Conservation (phyloP, 192 early-diverging fungal genomes). For the Podila epicladia region DNA sequence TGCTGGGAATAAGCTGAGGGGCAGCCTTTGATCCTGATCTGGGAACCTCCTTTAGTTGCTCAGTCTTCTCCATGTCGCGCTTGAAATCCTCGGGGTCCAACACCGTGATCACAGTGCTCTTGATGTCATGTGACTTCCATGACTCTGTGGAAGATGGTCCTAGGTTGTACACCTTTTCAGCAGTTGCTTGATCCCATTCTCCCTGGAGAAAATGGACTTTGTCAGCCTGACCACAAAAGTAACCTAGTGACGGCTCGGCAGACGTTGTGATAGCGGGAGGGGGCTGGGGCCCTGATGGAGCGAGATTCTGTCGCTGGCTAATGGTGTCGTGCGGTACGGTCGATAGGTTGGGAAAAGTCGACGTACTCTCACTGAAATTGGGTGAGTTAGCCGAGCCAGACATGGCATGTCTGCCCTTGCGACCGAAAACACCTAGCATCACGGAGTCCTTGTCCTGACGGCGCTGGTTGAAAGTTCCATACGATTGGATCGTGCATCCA, state of each 20-base stretch:
- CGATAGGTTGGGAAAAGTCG: not conserved
- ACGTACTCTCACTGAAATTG: slow-evolving; percentile 8
- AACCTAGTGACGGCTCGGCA: slow-evolving; percentile 30
- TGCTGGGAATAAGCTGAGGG: not conserved
- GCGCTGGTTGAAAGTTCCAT: slow-evolving; percentile 54
- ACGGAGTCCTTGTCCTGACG: slow-evolving; percentile 45
- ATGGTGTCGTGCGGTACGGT: not conserved
- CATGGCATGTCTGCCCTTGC: slow-evolving; percentile 36
- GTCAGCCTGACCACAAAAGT: slow-evolving; percentile 51
- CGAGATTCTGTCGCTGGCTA: not conserved
- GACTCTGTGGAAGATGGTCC: slow-evolving; percentile 50
- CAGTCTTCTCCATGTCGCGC: slow-evolving; percentile 23
- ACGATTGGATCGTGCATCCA: slow-evolving; percentile 51
- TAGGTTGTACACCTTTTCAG: slow-evolving; percentile 50
- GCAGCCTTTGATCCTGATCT: not conserved
- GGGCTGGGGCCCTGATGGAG: slow-evolving; percentile 2
- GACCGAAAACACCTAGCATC: slow-evolving; percentile 48
- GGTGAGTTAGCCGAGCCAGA: slow-evolving; percentile 9
- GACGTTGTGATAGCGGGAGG: not conserved
- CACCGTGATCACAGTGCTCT: slow-evolving; percentile 36
- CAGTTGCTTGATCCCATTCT: slow-evolving; percentile 50
- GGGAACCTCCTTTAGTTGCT: not conserved
- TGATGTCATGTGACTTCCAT: slow-evolving; percentile 44
- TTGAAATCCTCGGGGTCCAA: slow-evolving; percentile 41
- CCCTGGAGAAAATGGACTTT: slow-evolving; percentile 52